phyloP scores from a whole-genome alignment of 768 basidiomycete genomes.

The Tylopilus sp. region DNA sequence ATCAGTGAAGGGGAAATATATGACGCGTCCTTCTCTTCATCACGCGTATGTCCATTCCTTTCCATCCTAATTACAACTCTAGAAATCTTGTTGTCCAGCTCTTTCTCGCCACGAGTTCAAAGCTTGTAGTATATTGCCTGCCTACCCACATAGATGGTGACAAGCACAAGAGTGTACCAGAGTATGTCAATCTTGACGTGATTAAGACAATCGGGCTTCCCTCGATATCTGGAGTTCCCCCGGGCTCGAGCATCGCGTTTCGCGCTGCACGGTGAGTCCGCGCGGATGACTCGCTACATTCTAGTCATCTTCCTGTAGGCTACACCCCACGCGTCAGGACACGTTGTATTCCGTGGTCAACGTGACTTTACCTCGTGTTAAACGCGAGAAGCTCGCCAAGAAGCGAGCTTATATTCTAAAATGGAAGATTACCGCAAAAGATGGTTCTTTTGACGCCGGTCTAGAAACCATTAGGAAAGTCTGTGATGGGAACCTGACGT shows the following conservation, averaged over 20 bases:
- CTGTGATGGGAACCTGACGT: conserved; percentile 77
- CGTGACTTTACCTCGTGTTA: conserved; percentile 55
- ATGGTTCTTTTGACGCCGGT: conserved; percentile 56
- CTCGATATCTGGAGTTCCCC: conserved; percentile 40
- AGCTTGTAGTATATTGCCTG: conserved; percentile 59
- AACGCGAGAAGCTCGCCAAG: conserved; percentile 49
- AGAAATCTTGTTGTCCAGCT: conserved; percentile 40
- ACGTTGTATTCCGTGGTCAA: conserved; percentile 73
- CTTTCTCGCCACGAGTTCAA: conserved; percentile 60
- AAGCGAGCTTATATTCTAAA: conserved; percentile 64
- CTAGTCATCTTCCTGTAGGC: conserved; percentile 38
- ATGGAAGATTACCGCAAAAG: conserved; percentile 67
- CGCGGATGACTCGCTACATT: neutral
- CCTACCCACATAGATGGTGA: conserved; percentile 31
- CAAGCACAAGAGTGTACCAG: neutral
- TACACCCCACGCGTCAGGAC: conserved; percentile 48
- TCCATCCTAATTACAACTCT: neutral
- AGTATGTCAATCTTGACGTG: conserved; percentile 35
- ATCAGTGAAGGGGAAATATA: conserved; percentile 78
- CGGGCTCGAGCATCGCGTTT: conserved; percentile 48
- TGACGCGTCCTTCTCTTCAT: conserved; percentile 74
- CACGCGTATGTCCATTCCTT: conserved; percentile 44
- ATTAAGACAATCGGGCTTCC: conserved; percentile 56
- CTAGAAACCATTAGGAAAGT: conserved; percentile 64
- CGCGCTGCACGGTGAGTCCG: conserved; percentile 54